Percentiles rank a stretch among this genome's conserved stretches.
phyloP scores from a whole-genome alignment of 2,329 filamentous ascomycete genomes.

The Fusarium lyarnte region DNA sequence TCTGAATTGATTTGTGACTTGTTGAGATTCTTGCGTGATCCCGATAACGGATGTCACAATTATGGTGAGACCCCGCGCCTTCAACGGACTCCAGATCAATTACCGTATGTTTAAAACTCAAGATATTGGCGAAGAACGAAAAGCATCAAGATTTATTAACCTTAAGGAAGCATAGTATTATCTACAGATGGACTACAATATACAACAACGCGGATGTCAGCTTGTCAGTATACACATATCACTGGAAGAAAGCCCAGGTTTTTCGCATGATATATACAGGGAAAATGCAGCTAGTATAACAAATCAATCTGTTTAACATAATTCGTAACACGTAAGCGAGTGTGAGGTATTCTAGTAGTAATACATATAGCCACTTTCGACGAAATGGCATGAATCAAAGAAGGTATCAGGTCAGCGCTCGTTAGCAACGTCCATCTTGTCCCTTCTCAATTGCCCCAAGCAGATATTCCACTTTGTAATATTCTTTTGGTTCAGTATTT shows the following conservation, averaged over 20 bases:
- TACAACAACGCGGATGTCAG: rapidly evolving
- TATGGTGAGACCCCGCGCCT: not conserved
- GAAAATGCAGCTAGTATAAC: not conserved
- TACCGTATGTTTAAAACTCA: not conserved
- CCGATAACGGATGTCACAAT: conserved; percentile 7
- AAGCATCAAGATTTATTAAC: rapidly evolving
- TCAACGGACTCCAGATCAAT: not conserved
- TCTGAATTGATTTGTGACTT: not conserved
- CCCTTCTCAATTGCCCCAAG: not conserved
- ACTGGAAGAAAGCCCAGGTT: rapidly evolving
- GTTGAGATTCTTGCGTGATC: conserved; percentile 4
- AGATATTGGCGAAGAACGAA: rapidly evolving
- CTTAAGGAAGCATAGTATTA: not conserved
- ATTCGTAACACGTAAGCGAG: conserved; percentile 14
- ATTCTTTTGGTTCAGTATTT: rapidly evolving
- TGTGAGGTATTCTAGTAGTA: conserved; percentile 12
- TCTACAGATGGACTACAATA: rapidly evolving
- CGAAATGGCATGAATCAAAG: conserved; percentile 10
- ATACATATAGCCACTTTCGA: conserved; percentile 1
- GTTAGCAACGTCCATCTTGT: not conserved
- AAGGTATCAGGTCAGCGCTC: conserved; percentile 15
- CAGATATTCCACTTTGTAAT: not conserved
- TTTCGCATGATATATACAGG: rapidly evolving
- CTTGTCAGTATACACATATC: rapidly evolving
- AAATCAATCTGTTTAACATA: not conserved